Base-by-base conservation (phyloP, 2,329 filamentous ascomycete genomes). In the Triangularia setosa region DNA sequence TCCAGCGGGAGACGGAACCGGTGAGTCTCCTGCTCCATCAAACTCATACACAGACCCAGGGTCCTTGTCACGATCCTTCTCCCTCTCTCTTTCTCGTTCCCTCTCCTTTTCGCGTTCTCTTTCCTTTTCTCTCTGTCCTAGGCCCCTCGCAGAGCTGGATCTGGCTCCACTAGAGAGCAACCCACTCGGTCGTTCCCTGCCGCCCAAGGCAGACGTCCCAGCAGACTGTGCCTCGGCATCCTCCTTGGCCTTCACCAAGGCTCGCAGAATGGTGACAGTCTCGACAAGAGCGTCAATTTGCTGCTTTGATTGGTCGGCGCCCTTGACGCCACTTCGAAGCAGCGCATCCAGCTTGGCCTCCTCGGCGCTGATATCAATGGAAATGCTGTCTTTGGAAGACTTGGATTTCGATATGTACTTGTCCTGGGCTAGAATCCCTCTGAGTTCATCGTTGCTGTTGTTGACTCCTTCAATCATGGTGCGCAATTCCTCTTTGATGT, bases 21-120 rank as follows among this genome's bases (percentile, higher is more conserved):
- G 76, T 4, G 79, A 80, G 64, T 81, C 79, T 33, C 74, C 77
- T 1, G 73, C 74, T 4, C 74, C 77, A 56, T 80, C 78, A 65
- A 81, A 80, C 44, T 80, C 79, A 70, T 81, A 81, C 0, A 79
- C 71, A 3, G 75, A 76, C 5, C 70, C 65, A 4, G 73, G 71
- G 23, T 74, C 73, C 18, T 64, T 60, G 16, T 74, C 73, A 1
- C 70, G 61, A 70, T 75, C 70, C 16, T 65, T 66, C n/a, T 72
- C 72, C 53, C 65, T 64, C 54, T 73, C 72, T 24, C 70, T 69
- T 54, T 79, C 76, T 65, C 77, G 69, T n/a, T 72, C 70, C 16
- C 68, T 56, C 3, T 70, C 68, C 35, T 57, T 59, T 4, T 71
- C 70, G 16, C 62, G 58, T 12, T 79, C 76, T 3, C 74, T 72